A percentile compares a stretch with the other conserved stretches of the same genome.
These are phyloP conservation scores for Reutealis trisperma DNA, from an alignment of 345 rosid genomes.

Conservation along the genomic window DNA sequence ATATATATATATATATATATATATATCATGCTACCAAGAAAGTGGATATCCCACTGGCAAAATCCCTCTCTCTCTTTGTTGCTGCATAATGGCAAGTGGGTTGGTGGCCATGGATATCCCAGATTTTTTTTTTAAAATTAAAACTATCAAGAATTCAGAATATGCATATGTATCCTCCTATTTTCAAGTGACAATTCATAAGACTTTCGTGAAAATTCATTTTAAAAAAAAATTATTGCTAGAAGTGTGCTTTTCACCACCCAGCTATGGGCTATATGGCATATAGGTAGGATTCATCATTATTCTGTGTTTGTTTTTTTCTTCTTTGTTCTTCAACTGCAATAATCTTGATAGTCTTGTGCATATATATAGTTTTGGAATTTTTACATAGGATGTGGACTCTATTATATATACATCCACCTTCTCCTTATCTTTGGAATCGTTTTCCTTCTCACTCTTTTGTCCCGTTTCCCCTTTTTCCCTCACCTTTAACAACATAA, in stretches of 20 bases:
- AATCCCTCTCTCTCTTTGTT: not conserved
- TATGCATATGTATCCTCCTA: not conserved
- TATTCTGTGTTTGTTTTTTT: not conserved
- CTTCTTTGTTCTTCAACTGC: not conserved
- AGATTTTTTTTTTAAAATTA: too few relatives aligned
- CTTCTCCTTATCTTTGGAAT: not conserved
- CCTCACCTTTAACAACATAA: too few relatives aligned
- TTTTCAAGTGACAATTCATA: not conserved
- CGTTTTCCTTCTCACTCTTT: too few relatives aligned
- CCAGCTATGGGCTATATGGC: not conserved
- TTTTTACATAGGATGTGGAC: not conserved
- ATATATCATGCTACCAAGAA: not conserved
- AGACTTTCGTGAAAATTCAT: not conserved
- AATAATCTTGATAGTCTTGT: not conserved
- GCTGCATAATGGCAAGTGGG: slow-evolving; percentile 1
- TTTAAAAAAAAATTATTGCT: too few relatives aligned
- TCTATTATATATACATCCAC: not conserved
- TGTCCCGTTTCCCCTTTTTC: not conserved
- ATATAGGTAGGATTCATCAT: not conserved
- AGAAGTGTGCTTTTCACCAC: not conserved
- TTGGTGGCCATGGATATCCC: not conserved
- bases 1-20: too few relatives aligned
- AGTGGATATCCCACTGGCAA: slow-evolving; percentile 15
- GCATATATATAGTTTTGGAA: not conserved
- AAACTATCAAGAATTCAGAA: too few relatives aligned